Conservation (phyloP, 2,329 filamentous ascomycete genomes). For the Diaporthe vexans region DNA sequence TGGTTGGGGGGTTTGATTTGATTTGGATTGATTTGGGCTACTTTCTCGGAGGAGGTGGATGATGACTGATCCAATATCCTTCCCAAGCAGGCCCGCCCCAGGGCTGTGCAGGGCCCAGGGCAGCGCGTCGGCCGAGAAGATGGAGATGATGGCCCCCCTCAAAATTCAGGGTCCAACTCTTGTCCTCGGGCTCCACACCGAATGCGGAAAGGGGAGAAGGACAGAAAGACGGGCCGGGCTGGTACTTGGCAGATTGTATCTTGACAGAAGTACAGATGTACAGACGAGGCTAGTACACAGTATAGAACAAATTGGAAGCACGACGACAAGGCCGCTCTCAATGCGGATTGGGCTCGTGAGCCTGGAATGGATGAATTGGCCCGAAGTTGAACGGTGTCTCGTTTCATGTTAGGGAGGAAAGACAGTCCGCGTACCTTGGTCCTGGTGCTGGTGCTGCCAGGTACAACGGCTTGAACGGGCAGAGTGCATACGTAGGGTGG, state of each 20-base stretch:
- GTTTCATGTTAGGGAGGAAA: conserved; percentile 1
- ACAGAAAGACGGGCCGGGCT: conserved; percentile 9
- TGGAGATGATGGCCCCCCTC: not conserved
- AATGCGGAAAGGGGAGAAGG: conserved; percentile 28
- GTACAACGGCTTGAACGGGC: not conserved
- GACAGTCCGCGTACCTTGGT: not conserved
- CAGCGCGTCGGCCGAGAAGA: conserved; percentile 26
- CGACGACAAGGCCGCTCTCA: not conserved
- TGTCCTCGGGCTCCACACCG: conserved; percentile 1
- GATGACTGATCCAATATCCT: not conserved
- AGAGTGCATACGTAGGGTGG: not conserved
- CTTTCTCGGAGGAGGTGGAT: not conserved
- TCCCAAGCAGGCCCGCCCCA: not conserved
- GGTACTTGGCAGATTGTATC: not conserved
- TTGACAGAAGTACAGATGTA: not conserved
- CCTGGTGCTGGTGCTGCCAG: not conserved
- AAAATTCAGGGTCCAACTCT: conserved; percentile 25
- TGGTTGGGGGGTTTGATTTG: not conserved
- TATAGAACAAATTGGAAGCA: not conserved
- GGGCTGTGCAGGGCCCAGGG: conserved; percentile 1
- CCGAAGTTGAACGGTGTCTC: conserved; percentile 2
- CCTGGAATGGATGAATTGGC: conserved; percentile 21
- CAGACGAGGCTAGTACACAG: conserved; percentile 13
- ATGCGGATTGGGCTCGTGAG: conserved; percentile 2
- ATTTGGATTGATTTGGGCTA: not conserved